Percentiles rank a stretch among this genome's conserved stretches.
Conservation (phyloP, 345 rosid genomes). For the Garcia nutans region DNA sequence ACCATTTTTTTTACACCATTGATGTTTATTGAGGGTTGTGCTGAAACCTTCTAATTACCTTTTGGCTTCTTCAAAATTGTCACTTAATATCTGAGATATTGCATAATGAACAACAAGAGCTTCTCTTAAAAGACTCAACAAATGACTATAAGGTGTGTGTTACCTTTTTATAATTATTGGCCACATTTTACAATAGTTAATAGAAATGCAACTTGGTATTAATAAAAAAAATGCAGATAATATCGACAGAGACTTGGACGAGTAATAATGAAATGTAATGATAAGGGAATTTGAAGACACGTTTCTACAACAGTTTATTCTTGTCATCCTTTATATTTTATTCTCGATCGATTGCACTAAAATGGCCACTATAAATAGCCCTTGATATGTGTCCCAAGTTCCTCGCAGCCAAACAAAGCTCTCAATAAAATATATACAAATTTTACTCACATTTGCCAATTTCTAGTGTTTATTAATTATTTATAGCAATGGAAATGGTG, state of each 20-base stretch:
- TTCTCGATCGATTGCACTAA: not conserved
- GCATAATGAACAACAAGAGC: no score
- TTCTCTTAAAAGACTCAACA: no score
- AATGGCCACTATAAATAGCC: slow-evolving; percentile 30
- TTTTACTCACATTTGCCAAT: slow-evolving; percentile 8
- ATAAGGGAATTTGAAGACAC: slow-evolving; percentile 17
- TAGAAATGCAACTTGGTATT: slow-evolving; percentile 5
- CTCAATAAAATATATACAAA: not conserved
- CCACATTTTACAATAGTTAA: no score
- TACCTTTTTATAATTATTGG: not conserved
- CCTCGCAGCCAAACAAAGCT: slow-evolving; percentile 11
- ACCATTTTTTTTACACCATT: no score
- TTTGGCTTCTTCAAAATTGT: no score
- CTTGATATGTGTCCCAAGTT: slow-evolving; percentile 1
- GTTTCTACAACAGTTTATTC: slow-evolving; percentile 7
- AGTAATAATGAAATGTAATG: slow-evolving; percentile 6
- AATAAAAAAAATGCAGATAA: not conserved
- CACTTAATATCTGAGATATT: no score
- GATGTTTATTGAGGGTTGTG: no score
- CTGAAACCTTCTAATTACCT: no score
- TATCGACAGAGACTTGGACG: slow-evolving; percentile 6
- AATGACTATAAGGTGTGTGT: no score
- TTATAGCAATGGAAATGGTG: slow-evolving; percentile 25
- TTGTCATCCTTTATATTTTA: slow-evolving; percentile 15
- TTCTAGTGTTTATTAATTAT: not conserved